Evolutionary conservation across 108 stramenopile genomes (phyloP).

Genomic region (Tribonema minus): DNA sequence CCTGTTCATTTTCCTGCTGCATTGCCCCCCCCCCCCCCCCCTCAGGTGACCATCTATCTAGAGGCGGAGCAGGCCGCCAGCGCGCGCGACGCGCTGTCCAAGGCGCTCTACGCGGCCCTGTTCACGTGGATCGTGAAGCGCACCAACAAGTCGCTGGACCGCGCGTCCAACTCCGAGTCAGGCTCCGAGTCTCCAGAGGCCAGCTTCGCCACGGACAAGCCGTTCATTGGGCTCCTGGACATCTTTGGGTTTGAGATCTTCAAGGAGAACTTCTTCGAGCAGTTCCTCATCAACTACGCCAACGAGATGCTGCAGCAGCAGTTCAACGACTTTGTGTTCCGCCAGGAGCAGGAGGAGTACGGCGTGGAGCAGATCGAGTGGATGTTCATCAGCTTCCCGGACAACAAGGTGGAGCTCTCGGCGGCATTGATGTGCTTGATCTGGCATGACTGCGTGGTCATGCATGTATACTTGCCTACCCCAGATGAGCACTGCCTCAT

Average conservation of each 20-base stretch:
- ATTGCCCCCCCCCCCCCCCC: neutral
- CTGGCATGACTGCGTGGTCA: too few relatives aligned
- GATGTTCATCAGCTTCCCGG: conserved; percentile 30
- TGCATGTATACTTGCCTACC: too few relatives aligned
- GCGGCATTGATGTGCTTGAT: too few relatives aligned
- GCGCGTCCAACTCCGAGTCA: neutral
- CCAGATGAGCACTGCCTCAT: too few relatives aligned
- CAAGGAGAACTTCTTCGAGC: conserved; percentile 74
- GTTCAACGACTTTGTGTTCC: conserved; percentile 57
- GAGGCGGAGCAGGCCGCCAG: conserved; percentile 64
- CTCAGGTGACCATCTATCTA: conserved; percentile 12
- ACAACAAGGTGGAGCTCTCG: too few relatives aligned
- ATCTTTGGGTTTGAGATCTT: conserved; percentile 17
- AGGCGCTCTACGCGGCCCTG: conserved; percentile 77
- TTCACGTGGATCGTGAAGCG: conserved; percentile 77
- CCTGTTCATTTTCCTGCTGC: too few relatives aligned
- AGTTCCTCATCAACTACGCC: conserved; percentile 64
- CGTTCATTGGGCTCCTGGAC: conserved; percentile 3
- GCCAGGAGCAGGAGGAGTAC: conserved; percentile 55
- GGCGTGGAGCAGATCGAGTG: conserved; percentile 22
- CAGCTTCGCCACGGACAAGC: neutral
- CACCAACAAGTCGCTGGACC: conserved; percentile 71
- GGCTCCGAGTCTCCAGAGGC: conserved; percentile 56
- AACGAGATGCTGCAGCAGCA: conserved; percentile 66
- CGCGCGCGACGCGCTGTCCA: conserved; percentile 72